Percentiles rank a stretch among this genome's conserved stretches.
These are phyloP conservation scores for Hypomontagnella submonticulosa DNA, from an alignment of 495 filamentous ascomycete species.

Conservation along the genomic window DNA sequence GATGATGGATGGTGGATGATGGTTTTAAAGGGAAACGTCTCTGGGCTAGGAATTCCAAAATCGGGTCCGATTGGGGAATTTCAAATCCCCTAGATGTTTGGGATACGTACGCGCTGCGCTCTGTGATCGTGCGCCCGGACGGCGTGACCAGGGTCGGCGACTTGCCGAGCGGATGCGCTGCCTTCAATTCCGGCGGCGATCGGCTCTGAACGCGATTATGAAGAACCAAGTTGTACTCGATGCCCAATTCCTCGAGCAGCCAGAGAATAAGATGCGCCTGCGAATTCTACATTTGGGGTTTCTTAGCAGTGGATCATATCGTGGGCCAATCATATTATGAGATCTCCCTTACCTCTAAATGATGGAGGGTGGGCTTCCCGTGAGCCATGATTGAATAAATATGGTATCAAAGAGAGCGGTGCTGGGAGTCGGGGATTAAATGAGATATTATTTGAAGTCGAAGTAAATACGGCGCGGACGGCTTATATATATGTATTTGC, in stretches of 20 bases:
- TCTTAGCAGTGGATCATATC: neutral
- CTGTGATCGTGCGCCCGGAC: constrained; percentile 37
- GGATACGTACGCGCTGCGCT: constrained; percentile 29
- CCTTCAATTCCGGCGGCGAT: constrained; percentile 37
- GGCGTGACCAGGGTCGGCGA: constrained; percentile 44
- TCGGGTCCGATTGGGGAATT: no score
- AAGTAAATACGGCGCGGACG: neutral
- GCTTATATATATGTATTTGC: neutral
- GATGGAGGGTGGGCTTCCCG: constrained; percentile 41
- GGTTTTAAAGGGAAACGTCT: no score
- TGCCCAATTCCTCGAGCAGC: constrained; percentile 53
- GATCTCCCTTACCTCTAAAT: constrained; percentile 27
- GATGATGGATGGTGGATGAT: no score
- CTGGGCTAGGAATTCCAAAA: no score
- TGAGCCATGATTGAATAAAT: constrained; percentile 10
- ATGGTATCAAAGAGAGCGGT: neutral
- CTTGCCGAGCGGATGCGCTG: constrained; percentile 42
- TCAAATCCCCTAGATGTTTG: no score
- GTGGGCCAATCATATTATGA: neutral
- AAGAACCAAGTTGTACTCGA: constrained; percentile 50
- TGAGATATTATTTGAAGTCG: no score
- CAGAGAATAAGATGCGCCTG: constrained; percentile 52
- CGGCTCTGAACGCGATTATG: constrained; percentile 40
- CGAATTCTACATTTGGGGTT: constrained; percentile 37
- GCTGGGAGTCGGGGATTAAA: neutral